Conservation (phyloP, 2,329 filamentous ascomycete genomes). For the Blastomyces gilchristii region DNA sequence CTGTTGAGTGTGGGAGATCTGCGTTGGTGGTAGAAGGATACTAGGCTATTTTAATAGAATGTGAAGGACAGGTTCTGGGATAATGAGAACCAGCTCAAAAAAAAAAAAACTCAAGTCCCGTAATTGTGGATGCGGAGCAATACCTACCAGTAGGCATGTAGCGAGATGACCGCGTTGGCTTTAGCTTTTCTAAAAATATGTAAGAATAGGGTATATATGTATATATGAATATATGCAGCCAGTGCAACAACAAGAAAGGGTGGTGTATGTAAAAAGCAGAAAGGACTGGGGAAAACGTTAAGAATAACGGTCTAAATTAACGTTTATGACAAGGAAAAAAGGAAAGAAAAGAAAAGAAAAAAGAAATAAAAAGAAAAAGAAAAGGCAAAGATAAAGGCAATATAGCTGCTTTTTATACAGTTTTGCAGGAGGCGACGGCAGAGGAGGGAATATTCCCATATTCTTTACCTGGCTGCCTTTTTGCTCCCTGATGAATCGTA, state of each 20-base stretch:
- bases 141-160: neutral
- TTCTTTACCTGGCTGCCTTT: neutral
- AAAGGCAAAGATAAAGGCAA: neutral
- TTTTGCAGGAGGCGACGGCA: neutral
- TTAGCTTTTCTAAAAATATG: neutral
- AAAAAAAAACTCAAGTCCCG: neutral
- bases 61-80: neutral
- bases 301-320: neutral
- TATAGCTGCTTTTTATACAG: neutral
- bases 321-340: neutral
- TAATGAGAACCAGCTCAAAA: neutral
- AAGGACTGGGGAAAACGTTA: neutral
- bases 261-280: neutral
- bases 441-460: neutral
- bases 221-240: neutral
- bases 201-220: neutral
- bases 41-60: neutral
- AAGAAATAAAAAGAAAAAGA: neutral
- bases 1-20: neutral
- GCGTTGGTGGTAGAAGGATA: neutral
- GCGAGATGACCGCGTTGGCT: neutral
- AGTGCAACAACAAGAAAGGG: neutral
- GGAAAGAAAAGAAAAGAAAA: neutral
- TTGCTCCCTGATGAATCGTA: neutral
- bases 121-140: neutral